These are phyloP conservation scores for Sphagnurus paluster DNA, from an alignment of 1,284 basidiomycete species.

Conservation along the genomic window DNA sequence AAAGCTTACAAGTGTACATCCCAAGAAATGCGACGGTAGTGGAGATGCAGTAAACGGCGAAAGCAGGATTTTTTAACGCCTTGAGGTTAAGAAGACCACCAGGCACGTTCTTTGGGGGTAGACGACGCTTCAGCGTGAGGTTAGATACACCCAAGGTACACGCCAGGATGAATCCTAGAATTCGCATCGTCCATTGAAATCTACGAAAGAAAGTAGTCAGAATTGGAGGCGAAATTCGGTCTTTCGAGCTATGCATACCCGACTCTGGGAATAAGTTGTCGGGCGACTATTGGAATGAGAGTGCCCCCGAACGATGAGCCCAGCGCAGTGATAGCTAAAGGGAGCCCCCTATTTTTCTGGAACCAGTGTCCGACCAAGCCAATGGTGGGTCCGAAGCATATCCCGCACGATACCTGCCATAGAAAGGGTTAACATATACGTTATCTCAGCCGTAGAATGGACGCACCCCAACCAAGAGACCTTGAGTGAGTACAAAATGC, in stretches of 20 bases:
- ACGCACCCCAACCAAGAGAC: slow-evolving; percentile 37
- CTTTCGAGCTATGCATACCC: slow-evolving; percentile 36
- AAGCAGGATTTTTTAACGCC: slow-evolving; percentile 48
- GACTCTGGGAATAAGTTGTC: slow-evolving; percentile 39
- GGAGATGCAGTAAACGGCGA: slow-evolving; percentile 43
- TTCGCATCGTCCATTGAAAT: slow-evolving; percentile 56
- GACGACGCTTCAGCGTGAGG: slow-evolving; percentile 43
- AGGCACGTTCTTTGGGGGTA: slow-evolving; percentile 46
- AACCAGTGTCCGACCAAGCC: slow-evolving; percentile 45
- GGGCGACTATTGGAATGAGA: slow-evolving; percentile 39
- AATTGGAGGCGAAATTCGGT: background rate
- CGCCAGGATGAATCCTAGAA: slow-evolving; percentile 48
- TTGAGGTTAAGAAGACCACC: slow-evolving; percentile 52
- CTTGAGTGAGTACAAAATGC: slow-evolving; percentile 49
- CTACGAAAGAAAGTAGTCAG: slow-evolving; percentile 21
- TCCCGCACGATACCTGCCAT: slow-evolving; percentile 32
- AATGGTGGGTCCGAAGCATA: slow-evolving; percentile 38
- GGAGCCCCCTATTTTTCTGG: slow-evolving; percentile 30
- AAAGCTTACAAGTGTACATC: slow-evolving; percentile 54
- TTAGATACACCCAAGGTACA: slow-evolving; percentile 39
- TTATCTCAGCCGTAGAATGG: background rate
- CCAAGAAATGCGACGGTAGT: slow-evolving; percentile 54
- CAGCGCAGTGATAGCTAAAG: slow-evolving; percentile 28
- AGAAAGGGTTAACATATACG: slow-evolving; percentile 1
- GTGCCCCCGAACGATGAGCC: slow-evolving; percentile 40